A percentile compares a stretch with the other conserved stretches of the same genome.
These are phyloP conservation scores for Salix purpurea DNA, from an alignment of 345 rosid species.

Conservation along the genomic window DNA sequence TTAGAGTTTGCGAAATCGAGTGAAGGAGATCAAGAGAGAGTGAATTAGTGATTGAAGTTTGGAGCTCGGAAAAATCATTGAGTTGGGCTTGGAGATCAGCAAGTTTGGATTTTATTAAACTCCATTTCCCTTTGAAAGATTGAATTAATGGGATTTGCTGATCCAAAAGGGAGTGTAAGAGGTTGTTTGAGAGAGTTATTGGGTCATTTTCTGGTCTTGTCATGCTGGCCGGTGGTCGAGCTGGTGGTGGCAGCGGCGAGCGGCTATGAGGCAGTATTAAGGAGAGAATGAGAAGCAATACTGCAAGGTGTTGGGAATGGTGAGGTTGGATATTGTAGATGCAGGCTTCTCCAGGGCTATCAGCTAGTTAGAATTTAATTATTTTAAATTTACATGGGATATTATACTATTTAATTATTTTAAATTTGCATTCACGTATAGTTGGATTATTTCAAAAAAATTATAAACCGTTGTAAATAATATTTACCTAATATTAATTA, in stretches of 20 bases:
- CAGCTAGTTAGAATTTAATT: not conserved
- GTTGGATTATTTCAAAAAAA: not conserved
- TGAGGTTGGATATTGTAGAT: not conserved
- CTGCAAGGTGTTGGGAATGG: not conserved
- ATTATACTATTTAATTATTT: not conserved
- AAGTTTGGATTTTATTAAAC: constrained; percentile 55
- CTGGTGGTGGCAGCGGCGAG: not conserved
- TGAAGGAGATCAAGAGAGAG: constrained; percentile 55
- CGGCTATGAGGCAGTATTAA: not conserved
- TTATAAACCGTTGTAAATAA: not conserved
- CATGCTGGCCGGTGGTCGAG: constrained; percentile 24
- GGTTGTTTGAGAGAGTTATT: constrained; percentile 23
- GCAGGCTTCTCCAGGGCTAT: not conserved
- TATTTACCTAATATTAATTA: not conserved
- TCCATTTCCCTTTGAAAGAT: constrained; percentile 77
- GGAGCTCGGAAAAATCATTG: constrained; percentile 52
- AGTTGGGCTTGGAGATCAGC: constrained; percentile 57
- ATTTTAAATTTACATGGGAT: not conserved
- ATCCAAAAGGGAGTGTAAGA: constrained; percentile 39
- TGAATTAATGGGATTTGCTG: constrained; percentile 38
- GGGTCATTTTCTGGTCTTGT: constrained; percentile 43
- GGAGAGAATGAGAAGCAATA: not conserved
- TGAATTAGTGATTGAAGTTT: constrained; percentile 39
- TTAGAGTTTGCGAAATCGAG: constrained; percentile 46
- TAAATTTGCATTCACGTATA: not conserved